phyloP scores from a whole-genome alignment of 495 filamentous ascomycete species.

The Penicillium parvum region DNA sequence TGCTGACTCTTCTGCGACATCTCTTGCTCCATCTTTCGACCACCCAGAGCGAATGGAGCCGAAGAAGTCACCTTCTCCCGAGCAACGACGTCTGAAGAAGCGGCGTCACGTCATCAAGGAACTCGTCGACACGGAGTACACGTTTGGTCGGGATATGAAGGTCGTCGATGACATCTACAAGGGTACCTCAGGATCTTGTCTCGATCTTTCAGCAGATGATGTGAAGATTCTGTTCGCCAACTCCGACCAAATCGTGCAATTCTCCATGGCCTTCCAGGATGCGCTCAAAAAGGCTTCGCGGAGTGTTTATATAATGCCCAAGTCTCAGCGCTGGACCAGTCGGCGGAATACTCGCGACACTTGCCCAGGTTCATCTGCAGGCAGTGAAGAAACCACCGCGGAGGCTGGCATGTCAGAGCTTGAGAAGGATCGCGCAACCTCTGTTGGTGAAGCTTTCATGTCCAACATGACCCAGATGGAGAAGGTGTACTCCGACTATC shows the following conservation, averaged over 20 bases:
- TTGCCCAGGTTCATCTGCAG: conserved; percentile 16
- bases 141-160: conserved; percentile 88
- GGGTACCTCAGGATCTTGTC: conserved; percentile 79
- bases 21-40: conserved; percentile 31
- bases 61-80: conserved; percentile 46
- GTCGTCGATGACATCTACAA: conserved; percentile 96
- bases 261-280: conserved; percentile 71
- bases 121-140: conserved; percentile 83
- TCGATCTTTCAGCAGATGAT: conserved; percentile 75
- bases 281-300: conserved; percentile 72
- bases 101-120: conserved; percentile 82
- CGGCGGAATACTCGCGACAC: conserved; percentile 49
- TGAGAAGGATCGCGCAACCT: conserved; percentile 72
- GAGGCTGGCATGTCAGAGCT: conserved; percentile 47
- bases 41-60: conserved; percentile 21
- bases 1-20: conserved; percentile 39
- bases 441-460: conserved; percentile 73
- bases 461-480: conserved; percentile 74
- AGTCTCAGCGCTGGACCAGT: conserved; percentile 52
- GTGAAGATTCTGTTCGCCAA: conserved; percentile 88
- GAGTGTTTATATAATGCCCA: conserved; percentile 64
- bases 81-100: conserved; percentile 56
- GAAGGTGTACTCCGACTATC: conserved; percentile 75
- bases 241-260: conserved; percentile 77
- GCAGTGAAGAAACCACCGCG: conserved; percentile 22